Base-by-base conservation (phyloP, 148 eudicot genomes). In the Silene uniflora region DNA sequence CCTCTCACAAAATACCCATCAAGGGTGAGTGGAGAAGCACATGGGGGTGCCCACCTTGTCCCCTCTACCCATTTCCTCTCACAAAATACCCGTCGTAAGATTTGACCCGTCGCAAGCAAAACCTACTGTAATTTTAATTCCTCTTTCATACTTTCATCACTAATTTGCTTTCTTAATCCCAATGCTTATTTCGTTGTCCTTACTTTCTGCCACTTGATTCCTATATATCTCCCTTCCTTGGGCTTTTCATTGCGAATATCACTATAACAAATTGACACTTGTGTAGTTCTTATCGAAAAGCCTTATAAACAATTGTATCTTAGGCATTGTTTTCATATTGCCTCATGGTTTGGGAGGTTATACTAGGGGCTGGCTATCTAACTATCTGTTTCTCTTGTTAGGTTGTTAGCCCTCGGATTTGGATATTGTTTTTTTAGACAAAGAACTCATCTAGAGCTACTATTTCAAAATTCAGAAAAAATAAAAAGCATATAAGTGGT, bases 181-280 rank as follows among this genome's bases (percentile, higher is more conserved):
- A 75, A 67, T 24, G 72, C 58, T 32, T 56, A 52, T n/a, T 14
- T 52, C 76, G 24, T 76, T 76, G 56, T 69, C 47, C 58, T 68
- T 72, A 42, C 67, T 76, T 76, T 69, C 42, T 69, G 25, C 79
- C 42, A 76, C 13, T 76, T 76, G 67, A 58, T 59, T 58, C 67
- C 70, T 16, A 16, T 14, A 75, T 56, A 63, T 75, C 62, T 44
- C 42, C 55, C 42, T 18, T 44, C 32, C 24, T 68, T n/a, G n/a
- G n/a, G n/a, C n/a, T n/a, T n/a, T n/a, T n/a, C n/a, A n/a, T n/a
- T 44, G 18, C 44, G 5, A 46, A 39, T 66, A 66, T 66, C 69
- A 13, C 23, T 17, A 22, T 11, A 67, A 7, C 21, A 35, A 35
- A 39, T 42, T 39, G 27, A 68, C 71, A 42, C 71, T 68, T 68